Base-by-base conservation (phyloP, 768 basidiomycete species). In the Austroboletus eburneus region DNA sequence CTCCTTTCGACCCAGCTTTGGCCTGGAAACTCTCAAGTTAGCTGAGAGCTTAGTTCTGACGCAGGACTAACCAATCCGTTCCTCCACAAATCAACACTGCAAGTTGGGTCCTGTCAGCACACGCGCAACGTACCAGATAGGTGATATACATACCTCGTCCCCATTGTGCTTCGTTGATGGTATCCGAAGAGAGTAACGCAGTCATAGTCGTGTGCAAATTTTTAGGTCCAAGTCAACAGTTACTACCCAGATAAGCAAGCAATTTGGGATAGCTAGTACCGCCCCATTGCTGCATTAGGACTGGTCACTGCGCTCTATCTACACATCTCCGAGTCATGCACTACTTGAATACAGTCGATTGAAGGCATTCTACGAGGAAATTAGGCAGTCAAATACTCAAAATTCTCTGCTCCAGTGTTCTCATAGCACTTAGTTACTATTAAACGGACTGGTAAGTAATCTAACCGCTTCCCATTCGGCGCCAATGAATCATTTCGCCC, bases 51-150 rank as follows among this genome's bases (percentile, higher is more conserved):
- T 21, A 21, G 21, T 40, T 40, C 8, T 20, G 21, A 34, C 12
- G 34, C 49, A 43, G n/a, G 39, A 47, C 46, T 54, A 18, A 92
- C 90, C 91, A 92, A 68, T 90, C 86, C 20, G 86, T 90, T 42
- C 91, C 91, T 43, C 91, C 91, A 58, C 84, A 87, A 55, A 93
- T 83, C 54, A 91, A 67, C 33, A 91, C 91, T 94, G n/a, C n/a
- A 13, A 21, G 38, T 52, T 49, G 33, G 18, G 40, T 45, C 46
- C 44, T 36, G 32, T 66, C 44, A 64, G 49, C 36, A 36, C 43
- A 21, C 13, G 38, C 25, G 35, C 18, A 43, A 49, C 45, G 39
- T 52, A 45, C 21, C 49, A 50, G 36, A 41, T 42, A 48, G 41
- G 41, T 33, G 35, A 14, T 29, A 39, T 20, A 51, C 62, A 43